phyloP scores from a whole-genome alignment of 148 eudicot genomes.

The Vaccinium darrowii region DNA sequence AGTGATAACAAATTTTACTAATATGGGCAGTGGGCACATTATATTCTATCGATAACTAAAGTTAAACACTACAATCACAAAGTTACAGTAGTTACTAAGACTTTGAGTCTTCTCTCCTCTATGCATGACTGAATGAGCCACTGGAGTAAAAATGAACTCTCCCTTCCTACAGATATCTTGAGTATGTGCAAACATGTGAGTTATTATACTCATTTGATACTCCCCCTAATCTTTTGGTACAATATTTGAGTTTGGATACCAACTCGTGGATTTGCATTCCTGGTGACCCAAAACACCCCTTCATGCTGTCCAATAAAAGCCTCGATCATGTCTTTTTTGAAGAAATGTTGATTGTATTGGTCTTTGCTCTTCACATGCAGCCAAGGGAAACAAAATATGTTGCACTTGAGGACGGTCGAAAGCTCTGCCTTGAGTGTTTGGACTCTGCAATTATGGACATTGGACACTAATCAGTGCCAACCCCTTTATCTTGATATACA shows the following conservation, averaged over 20 bases:
- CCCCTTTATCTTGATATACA: constrained; percentile 65
- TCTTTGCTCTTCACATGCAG: constrained; percentile 31
- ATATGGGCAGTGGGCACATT: background rate
- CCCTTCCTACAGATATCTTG: background rate
- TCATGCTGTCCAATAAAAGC: background rate
- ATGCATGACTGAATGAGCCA: background rate
- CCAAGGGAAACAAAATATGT: constrained; percentile 55
- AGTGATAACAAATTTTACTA: background rate
- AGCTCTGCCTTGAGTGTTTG: constrained; percentile 70
- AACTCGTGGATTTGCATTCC: background rate
- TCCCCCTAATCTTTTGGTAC: background rate
- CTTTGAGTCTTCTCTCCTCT: background rate
- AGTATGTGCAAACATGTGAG: background rate
- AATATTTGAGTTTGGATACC: background rate
- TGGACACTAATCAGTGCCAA: constrained; percentile 64
- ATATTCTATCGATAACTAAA: background rate
- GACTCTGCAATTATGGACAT: constrained; percentile 65
- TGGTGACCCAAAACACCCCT: background rate
- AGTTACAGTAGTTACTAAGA: background rate
- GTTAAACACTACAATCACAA: background rate
- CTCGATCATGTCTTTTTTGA: constrained; percentile 1
- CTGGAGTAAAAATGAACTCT: background rate
- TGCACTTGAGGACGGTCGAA: constrained; percentile 68
- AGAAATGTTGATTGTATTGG: background rate
- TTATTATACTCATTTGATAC: background rate